Percentiles rank a stretch among this genome's conserved stretches.
Evolutionary conservation across 139 green algal genomes (phyloP).

Genomic region (Pseudopediastrum boryanum): DNA sequence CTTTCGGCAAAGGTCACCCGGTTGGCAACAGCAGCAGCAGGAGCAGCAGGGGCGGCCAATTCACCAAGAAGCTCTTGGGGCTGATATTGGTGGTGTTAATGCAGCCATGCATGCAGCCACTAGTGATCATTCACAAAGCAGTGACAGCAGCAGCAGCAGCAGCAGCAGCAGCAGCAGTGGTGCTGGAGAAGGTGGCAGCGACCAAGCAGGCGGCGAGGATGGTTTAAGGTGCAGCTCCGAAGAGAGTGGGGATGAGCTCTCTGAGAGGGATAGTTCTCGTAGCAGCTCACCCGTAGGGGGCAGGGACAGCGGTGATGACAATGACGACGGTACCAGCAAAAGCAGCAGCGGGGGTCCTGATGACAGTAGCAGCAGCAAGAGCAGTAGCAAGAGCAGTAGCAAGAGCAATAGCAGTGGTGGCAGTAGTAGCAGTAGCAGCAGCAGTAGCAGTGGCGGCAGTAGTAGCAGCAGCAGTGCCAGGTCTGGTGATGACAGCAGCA

Average conservation of each 20-base stretch:
- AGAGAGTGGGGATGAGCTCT: background rate
- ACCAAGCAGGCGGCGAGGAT: background rate
- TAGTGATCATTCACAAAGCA: conserved; percentile 1
- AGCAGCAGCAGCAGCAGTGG: background rate
- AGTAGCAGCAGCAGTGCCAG: background rate
- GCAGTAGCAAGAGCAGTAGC: background rate
- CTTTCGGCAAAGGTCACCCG: no score
- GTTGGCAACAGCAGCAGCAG: no score
- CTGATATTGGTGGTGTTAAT: no score
- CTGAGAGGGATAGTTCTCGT: background rate
- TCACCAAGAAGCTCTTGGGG: no score
- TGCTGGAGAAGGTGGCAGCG: background rate
- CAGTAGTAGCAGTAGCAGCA: background rate
- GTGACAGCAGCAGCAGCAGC: background rate
- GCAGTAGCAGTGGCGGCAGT: background rate
- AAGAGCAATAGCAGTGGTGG: background rate
- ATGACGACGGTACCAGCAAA: background rate
- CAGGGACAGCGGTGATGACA: background rate
- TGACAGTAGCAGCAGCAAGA: background rate
- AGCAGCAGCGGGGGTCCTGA: background rate
- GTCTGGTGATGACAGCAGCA: background rate
- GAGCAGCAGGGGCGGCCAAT: no score
- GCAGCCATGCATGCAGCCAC: no score
- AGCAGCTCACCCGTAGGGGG: background rate
- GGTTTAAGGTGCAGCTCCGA: background rate